Base-by-base conservation (phyloP, 768 basidiomycete species). In the Phanerodontia chrysosporium region DNA sequence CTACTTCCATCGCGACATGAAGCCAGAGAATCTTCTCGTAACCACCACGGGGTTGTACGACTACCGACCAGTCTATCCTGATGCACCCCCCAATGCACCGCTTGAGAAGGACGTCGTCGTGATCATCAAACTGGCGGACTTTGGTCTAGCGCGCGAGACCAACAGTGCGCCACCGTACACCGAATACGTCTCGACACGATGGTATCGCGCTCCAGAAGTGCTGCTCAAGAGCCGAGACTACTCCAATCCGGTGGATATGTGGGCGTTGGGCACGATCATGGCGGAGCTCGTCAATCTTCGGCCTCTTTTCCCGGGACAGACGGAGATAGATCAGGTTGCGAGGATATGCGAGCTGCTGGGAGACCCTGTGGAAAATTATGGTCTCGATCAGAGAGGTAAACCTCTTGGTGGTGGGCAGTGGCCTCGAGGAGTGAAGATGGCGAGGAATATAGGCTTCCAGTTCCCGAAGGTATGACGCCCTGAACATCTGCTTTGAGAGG, bases 1-100 rank as follows among this genome's bases (percentile, higher is more conserved):
- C 35, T 99, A 96, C 75, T 99, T 99, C 74, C 97, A 99, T 74
- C 91, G 97, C 51, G 97, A 99, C 73, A 97, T 99, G 94, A 99
- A 99, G 74, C 97, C 97, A 36, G 97, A 99, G 73, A 99, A 99
- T 67, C 89, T 98, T 8, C 85, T 99, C 53, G 97, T 99, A 66
- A 98, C 97, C 18, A 98, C 97, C 1, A 97, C 94, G 14, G 97
- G 97, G 21, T 81, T 96, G 53, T 88, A 90, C 64, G 92, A 97
- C 74, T 99, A 99, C 70, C 85, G 83, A 27, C 82, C 91, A 10
- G 81, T 92, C 29, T 86, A 85, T n/a, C 86, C 91, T 12, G 68
- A 81, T 52, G 83, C 86, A 18, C 78, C 80, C 56, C 83, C 80
- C 8, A 81, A 84, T 59, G 79, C 83, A 10, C 80, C 86, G 39